These are phyloP conservation scores for Sporobolomyces roseus DNA, from an alignment of 768 basidiomycete genomes.

Conservation along the genomic window DNA sequence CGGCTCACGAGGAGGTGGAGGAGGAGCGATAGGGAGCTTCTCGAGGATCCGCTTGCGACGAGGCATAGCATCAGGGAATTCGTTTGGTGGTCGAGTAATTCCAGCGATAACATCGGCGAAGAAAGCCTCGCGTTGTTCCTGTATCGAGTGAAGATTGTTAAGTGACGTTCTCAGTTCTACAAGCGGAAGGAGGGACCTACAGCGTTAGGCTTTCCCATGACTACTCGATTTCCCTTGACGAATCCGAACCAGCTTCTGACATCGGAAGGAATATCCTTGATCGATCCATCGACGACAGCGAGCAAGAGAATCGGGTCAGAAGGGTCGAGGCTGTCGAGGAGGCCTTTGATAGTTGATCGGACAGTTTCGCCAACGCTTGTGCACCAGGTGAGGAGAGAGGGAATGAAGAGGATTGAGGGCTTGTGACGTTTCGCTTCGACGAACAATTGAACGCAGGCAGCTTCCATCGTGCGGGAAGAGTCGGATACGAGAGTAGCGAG, in stretches of 20 bases:
- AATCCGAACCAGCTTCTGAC: constrained; percentile 87
- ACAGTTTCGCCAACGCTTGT: constrained; percentile 77
- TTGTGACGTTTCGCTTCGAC: constrained; percentile 95
- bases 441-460: constrained; percentile 89
- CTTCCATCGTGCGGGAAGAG: constrained; percentile 69
- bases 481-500: constrained; percentile 83
- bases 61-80: constrained; percentile 83
- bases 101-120: constrained; percentile 70
- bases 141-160: neutral
- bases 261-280: constrained; percentile 68
- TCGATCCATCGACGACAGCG: constrained; percentile 76
- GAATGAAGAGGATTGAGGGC: constrained; percentile 92
- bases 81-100: constrained; percentile 69
- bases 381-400: constrained; percentile 80
- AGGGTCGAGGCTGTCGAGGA: constrained; percentile 85
- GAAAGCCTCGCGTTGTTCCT: constrained; percentile 65
- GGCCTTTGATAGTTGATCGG: constrained; percentile 75
- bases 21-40: constrained; percentile 79
- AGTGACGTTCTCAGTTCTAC: neutral
- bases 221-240: constrained; percentile 68
- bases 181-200: constrained; percentile 41
- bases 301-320: constrained; percentile 91
- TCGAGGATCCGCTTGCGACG: constrained; percentile 79
- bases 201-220: constrained; percentile 56
- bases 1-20: constrained; percentile 76